A percentile compares a stretch with the other conserved stretches of the same genome.
Conservation (phyloP, 176 grass and related monocot genomes). For the Avena atlantica region DNA sequence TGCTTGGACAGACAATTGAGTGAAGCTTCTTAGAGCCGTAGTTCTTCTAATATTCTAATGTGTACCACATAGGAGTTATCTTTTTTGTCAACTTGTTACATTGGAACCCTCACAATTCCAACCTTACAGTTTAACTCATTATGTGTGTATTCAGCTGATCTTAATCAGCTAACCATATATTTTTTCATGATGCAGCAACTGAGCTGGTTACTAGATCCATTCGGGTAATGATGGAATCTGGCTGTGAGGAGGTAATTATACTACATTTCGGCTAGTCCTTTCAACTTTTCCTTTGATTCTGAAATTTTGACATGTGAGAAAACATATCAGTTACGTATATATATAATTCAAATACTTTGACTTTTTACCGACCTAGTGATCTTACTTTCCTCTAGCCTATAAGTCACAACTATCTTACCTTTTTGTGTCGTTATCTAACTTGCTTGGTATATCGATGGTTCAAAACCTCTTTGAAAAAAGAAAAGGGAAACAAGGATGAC, state of each 20-base stretch:
- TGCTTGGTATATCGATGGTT: not conserved
- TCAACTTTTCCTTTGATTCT: not conserved
- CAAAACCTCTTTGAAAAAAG: not conserved
- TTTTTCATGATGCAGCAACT: conserved; percentile 68
- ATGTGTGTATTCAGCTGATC: not conserved
- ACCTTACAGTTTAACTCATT: not conserved
- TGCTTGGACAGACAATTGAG: not conserved
- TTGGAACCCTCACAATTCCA: conserved; percentile 2
- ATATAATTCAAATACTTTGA: not conserved
- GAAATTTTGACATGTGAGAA: not conserved
- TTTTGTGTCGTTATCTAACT: not conserved
- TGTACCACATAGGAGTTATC: not conserved
- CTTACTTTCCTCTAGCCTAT: too few species aligned
- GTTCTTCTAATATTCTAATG: not conserved
- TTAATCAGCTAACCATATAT: conserved; percentile 27
- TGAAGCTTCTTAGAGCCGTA: not conserved
- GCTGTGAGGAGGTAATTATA: conserved; percentile 80
- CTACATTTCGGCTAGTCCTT: not conserved
- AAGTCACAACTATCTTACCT: not conserved
- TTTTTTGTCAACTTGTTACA: conserved; percentile 20
- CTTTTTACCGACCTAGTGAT: too few species aligned
- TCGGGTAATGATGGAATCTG: conserved; percentile 89
- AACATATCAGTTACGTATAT: not conserved
- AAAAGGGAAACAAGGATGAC: not conserved
- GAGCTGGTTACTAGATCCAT: conserved; percentile 86